Conservation (phyloP, 2,329 filamentous ascomycete genomes). For the Dothidotthia symphoricarpi region DNA sequence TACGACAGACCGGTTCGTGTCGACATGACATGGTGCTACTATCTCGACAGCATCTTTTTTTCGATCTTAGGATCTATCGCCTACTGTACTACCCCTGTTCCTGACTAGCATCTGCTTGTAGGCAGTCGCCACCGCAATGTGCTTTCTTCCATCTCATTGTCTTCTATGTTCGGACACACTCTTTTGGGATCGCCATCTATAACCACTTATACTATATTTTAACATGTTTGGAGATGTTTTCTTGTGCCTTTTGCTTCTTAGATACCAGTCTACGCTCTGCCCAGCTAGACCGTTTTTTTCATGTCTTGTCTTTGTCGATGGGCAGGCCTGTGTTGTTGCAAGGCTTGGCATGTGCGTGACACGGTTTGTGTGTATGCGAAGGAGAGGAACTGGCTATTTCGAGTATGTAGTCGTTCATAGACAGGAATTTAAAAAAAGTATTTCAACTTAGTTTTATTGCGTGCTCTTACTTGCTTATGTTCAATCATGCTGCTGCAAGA, state of each 20-base stretch:
- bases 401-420: no score
- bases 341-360: neutral
- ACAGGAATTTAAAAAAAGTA: no score
- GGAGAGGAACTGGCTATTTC: no score
- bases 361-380: no score
- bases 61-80: conserved; percentile 7
- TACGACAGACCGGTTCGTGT: conserved; percentile 13
- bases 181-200: conserved; percentile 29
- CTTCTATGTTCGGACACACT: conserved; percentile 37
- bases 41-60: conserved; percentile 8
- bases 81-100: conserved; percentile 11
- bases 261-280: conserved; percentile 42
- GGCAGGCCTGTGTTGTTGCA: neutral
- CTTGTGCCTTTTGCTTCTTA: conserved; percentile 41
- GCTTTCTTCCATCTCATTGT: conserved; percentile 14
- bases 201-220: conserved; percentile 31
- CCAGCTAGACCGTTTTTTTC: conserved; percentile 36
- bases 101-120: conserved; percentile 18
- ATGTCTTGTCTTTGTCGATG: neutral
- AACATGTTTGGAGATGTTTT: conserved; percentile 25
- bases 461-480: no score
- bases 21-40: conserved; percentile 10
- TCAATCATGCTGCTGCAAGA: no score
- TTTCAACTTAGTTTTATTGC: no score
- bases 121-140: conserved; percentile 11